Percentiles rank a stretch among this genome's conserved stretches.
Evolutionary conservation across 2,329 filamentous ascomycete genomes (phyloP).

Genomic region (Simplicillium sp.): DNA sequence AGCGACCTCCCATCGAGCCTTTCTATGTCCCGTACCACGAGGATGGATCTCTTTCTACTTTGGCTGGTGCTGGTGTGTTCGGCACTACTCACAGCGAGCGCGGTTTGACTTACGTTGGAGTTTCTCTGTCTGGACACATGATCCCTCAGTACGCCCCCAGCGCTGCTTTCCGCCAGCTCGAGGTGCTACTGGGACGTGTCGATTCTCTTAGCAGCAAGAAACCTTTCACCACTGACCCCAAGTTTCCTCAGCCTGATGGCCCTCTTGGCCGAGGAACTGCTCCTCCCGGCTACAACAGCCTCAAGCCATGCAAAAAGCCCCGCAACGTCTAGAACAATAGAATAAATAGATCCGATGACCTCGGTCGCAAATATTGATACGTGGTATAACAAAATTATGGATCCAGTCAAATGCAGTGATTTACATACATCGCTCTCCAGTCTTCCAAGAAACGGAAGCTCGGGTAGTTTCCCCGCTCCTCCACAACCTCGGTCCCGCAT

Average conservation of each 20-base stretch:
- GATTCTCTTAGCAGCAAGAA: conserved; percentile 9
- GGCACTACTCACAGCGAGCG: conserved; percentile 65
- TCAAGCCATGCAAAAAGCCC: no score
- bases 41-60: conserved; percentile 14
- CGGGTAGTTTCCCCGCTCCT: no score
- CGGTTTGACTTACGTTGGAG: conserved; percentile 60
- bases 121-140: conserved; percentile 55
- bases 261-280: conserved; percentile 8
- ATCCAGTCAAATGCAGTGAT: no score
- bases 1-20: conserved; percentile 26
- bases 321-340: no score
- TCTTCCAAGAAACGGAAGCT: no score
- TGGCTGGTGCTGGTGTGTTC: conserved; percentile 55
- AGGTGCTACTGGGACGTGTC: conserved; percentile 15
- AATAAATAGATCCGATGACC: no score
- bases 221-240: neutral
- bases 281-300: no score
- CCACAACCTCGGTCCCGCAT: no score
- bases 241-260: neutral
- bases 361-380: no score
- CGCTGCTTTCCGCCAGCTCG: conserved; percentile 16
- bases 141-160: conserved; percentile 17
- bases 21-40: conserved; percentile 8
- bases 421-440: no score
- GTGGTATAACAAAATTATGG: no score